Percentiles rank a stretch among this genome's conserved stretches.
Evolutionary conservation across 768 basidiomycete genomes (phyloP).

Genomic region (Lentinula sp.): DNA sequence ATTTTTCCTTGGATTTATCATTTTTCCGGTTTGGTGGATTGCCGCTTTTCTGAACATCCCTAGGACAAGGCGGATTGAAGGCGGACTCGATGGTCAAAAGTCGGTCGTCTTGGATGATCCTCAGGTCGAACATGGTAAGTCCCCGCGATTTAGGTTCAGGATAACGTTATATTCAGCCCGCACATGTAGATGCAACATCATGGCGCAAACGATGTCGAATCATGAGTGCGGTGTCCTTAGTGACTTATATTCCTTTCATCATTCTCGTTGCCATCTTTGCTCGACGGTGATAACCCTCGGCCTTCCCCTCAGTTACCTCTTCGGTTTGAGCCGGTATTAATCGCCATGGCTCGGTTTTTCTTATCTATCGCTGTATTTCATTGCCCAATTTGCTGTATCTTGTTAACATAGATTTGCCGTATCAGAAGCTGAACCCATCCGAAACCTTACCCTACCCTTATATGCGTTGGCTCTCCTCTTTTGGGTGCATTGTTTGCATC

Average conservation of each 20-base stretch:
- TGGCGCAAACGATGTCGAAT: slow-evolving; percentile 76
- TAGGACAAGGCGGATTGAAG: slow-evolving; percentile 56
- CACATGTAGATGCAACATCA: slow-evolving; percentile 52
- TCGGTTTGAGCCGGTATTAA: no score
- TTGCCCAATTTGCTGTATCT: neutral
- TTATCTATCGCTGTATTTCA: neutral
- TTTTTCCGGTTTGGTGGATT: slow-evolving; percentile 52
- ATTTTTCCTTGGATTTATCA: slow-evolving; percentile 46
- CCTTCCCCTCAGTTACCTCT: no score
- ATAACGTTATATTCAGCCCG: neutral
- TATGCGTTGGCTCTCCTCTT: neutral
- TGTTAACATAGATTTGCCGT: neutral
- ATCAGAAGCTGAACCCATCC: neutral
- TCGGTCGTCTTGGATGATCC: slow-evolving; percentile 73
- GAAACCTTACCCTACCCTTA: neutral
- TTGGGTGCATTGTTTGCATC: neutral
- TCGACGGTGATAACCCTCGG: neutral
- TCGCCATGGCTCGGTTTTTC: neutral
- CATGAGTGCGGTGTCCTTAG: slow-evolving; percentile 58
- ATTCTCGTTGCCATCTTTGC: slow-evolving; percentile 64
- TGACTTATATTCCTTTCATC: slow-evolving; percentile 79
- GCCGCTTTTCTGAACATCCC: slow-evolving; percentile 30
- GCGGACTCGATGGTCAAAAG: slow-evolving; percentile 49
- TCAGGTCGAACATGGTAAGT: slow-evolving; percentile 70
- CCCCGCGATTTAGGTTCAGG: neutral